Conservation (phyloP, 2,329 filamentous ascomycete genomes). For the Chalaropsis ovoidea region DNA sequence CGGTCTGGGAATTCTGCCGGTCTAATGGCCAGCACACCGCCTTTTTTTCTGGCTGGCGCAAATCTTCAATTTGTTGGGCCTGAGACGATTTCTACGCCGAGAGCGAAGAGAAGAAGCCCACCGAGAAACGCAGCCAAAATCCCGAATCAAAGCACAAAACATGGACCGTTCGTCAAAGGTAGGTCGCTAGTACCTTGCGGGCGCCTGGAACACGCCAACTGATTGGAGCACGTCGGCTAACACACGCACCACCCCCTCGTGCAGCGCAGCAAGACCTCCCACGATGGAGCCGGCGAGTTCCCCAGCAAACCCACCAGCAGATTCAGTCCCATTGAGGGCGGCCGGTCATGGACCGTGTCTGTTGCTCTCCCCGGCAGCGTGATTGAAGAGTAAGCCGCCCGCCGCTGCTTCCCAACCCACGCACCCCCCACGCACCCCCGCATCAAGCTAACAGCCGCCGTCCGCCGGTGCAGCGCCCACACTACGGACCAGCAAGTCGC, state of each 20-base stretch:
- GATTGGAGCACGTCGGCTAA: background rate
- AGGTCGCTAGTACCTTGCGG: background rate
- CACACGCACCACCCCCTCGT: no score
- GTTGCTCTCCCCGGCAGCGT: conserved; percentile 71
- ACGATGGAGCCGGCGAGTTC: conserved; percentile 37
- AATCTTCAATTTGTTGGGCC: conserved; percentile 19
- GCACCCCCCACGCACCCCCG: no score
- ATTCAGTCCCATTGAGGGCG: conserved; percentile 53
- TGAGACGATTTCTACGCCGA: background rate
- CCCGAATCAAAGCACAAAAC: background rate
- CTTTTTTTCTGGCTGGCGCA: conserved; percentile 25
- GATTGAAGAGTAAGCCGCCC: conserved; percentile 53
- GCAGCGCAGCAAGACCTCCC: conserved; percentile 44
- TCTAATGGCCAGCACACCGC: conserved; percentile 12
- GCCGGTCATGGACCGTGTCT: conserved; percentile 63
- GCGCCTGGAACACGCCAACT: background rate
- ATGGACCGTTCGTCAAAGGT: conserved; percentile 24
- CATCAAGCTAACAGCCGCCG: conserved; percentile 19
- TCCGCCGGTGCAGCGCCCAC: conserved; percentile 48
- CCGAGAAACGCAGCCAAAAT: background rate
- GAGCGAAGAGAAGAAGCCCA: background rate
- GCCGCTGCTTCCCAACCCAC: no score
- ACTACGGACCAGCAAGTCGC: conserved; percentile 66
- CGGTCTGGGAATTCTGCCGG: conserved; percentile 30
- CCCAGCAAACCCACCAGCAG: conserved; percentile 52